phyloP scores from a whole-genome alignment of 148 eudicot genomes.

The Chenopodium formosanum region DNA sequence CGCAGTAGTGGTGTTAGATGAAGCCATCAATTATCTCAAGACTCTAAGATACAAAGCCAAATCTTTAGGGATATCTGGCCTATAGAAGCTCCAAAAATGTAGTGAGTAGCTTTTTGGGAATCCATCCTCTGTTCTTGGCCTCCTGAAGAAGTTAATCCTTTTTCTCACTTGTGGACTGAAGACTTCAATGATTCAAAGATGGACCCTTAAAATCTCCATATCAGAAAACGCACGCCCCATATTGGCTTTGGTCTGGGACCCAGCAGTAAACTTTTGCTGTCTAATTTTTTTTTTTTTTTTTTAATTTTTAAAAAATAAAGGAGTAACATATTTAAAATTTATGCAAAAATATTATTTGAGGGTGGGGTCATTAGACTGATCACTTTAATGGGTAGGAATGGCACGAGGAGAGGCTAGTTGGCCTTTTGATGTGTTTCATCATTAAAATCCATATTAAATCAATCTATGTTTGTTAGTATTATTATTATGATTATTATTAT shows the following conservation, averaged over 20 bases:
- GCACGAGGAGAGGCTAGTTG: constrained; percentile 25
- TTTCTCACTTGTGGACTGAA: background rate
- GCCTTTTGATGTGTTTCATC: constrained; percentile 34
- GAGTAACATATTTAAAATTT: no score
- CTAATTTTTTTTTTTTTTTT: background rate
- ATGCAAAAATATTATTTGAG: background rate
- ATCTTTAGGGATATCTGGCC: constrained; percentile 51
- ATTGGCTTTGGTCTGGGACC: constrained; percentile 25
- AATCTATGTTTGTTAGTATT: constrained; percentile 10
- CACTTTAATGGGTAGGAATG: constrained; percentile 27
- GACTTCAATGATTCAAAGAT: constrained; percentile 24
- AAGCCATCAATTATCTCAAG: constrained; percentile 68
- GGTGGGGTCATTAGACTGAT: constrained; percentile 3
- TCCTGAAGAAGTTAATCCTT: background rate
- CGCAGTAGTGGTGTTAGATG: constrained; percentile 65
- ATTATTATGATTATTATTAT: no score
- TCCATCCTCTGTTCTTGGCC: constrained; percentile 9
- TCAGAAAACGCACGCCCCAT: constrained; percentile 28
- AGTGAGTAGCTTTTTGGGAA: background rate
- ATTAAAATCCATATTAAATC: constrained; percentile 17
- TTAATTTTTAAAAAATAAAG: background rate
- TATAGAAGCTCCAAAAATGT: constrained; percentile 3
- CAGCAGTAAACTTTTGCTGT: constrained; percentile 15
- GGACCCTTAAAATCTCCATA: constrained; percentile 28
- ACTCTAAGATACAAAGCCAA: constrained; percentile 60